Conservation (phyloP, 495 filamentous ascomycete species). For the Lichenothelia convexa region DNA sequence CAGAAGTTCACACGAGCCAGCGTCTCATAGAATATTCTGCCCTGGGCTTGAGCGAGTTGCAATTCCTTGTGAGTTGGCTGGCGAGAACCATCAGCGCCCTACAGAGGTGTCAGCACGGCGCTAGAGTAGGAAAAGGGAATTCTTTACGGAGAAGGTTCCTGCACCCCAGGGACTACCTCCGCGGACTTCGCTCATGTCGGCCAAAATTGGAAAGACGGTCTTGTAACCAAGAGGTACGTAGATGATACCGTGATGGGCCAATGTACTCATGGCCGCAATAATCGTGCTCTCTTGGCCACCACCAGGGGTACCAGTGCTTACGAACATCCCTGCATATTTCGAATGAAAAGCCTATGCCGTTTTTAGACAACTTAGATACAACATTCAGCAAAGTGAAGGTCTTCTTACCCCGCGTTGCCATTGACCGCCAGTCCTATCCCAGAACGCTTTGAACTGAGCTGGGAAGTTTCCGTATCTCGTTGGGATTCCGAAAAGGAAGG, state of each 20-base stretch:
- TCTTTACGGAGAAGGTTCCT: constrained; percentile 66
- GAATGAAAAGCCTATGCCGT: constrained; percentile 69
- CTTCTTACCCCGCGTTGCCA: constrained; percentile 36
- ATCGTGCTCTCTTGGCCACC: constrained; percentile 89
- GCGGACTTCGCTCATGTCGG: constrained; percentile 55
- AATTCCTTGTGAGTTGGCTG: constrained; percentile 60
- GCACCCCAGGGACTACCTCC: constrained; percentile 89
- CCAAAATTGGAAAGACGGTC: constrained; percentile 48
- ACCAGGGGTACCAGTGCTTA: constrained; percentile 63
- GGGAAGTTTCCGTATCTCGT: constrained; percentile 99
- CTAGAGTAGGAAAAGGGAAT: too few species aligned
- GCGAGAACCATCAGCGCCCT: constrained; percentile 56
- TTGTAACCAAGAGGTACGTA: constrained; percentile 90
- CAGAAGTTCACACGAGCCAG: constrained; percentile 62
- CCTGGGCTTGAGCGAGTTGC: constrained; percentile 60
- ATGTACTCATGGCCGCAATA: constrained; percentile 65
- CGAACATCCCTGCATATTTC: constrained; percentile 85
- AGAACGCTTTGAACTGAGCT: constrained; percentile 86
- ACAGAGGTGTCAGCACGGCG: background rate
- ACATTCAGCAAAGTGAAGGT: constrained; percentile 38
- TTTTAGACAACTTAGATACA: constrained; percentile 15
- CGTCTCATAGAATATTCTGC: constrained; percentile 67
- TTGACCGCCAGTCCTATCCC: constrained; percentile 62
- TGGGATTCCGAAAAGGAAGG: constrained; percentile 85
- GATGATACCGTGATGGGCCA: constrained; percentile 87